Conservation (phyloP, 306 rosid genomes). For the Glycyrrhiza uralensis region DNA sequence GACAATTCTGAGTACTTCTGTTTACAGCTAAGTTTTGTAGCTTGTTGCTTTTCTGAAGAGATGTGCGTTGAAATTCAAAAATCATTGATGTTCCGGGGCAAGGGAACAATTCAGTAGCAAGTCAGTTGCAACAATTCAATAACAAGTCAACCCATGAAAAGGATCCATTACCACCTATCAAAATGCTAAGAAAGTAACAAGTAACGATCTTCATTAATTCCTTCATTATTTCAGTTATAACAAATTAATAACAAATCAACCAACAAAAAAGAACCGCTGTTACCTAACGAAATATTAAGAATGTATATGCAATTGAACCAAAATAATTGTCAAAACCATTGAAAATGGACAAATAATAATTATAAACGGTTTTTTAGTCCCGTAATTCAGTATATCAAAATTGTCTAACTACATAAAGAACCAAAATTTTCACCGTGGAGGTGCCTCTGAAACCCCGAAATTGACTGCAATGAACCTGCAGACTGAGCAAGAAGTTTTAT, state of each 20-base stretch:
- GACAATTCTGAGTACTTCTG: not conserved
- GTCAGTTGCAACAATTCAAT: not conserved
- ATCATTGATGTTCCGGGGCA: not conserved
- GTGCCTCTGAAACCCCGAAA: conserved; percentile 32
- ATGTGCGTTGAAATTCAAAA: not conserved
- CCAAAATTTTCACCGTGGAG: conserved; percentile 53
- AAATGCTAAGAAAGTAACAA: conserved; percentile 39
- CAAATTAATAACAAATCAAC: conserved; percentile 15
- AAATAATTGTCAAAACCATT: conserved; percentile 48
- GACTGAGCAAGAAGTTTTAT: conserved; percentile 33
- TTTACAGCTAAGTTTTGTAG: not conserved
- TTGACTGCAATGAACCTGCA: conserved; percentile 42
- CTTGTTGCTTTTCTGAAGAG: not conserved
- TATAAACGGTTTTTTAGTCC: conserved; percentile 25
- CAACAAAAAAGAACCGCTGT: conserved; percentile 7
- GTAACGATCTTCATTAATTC: conserved; percentile 3
- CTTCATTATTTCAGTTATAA: conserved; percentile 16
- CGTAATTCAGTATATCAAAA: conserved; percentile 50
- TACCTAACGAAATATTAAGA: conserved; percentile 20
- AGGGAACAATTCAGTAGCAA: too few species aligned
- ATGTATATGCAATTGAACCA: conserved; percentile 58
- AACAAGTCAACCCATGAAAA: conserved; percentile 17
- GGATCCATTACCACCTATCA: not conserved
- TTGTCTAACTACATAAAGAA: conserved; percentile 42
- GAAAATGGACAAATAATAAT: conserved; percentile 32